Percentiles rank a stretch among this genome's conserved stretches.
Conservation (phyloP, 352 stramenopile species). For the Phytopythium litorale region DNA sequence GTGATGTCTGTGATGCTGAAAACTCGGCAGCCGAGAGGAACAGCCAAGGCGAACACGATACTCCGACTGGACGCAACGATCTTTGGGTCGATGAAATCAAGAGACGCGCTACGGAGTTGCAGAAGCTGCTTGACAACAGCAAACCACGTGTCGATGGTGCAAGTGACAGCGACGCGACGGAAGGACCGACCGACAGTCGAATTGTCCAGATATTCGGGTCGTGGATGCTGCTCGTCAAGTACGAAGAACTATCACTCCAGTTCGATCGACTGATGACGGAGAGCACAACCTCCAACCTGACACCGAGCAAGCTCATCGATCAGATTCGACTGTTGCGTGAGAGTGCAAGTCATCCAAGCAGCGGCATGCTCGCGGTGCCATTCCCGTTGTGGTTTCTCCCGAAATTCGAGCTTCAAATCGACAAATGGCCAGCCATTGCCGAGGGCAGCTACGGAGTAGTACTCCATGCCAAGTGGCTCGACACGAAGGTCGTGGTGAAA, state of each 20-base stretch:
- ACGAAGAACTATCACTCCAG: neutral
- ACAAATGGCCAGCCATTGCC: neutral
- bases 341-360: neutral
- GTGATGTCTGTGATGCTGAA: neutral
- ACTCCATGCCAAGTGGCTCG: conserved; percentile 11
- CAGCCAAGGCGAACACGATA: neutral
- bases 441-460: conserved; percentile 6
- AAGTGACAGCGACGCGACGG: too few relatives aligned
- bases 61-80: neutral
- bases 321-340: neutral
- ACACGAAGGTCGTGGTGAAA: conserved; percentile 12
- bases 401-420: neutral
- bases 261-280: neutral
- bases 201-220: neutral
- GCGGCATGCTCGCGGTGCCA: neutral
- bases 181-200: neutral
- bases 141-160: neutral
- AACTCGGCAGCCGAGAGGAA: neutral
- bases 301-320: neutral
- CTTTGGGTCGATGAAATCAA: neutral
- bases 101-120: neutral
- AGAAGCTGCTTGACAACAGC: neutral
- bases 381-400: neutral
- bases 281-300: neutral
- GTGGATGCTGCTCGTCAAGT: neutral